Conservation (phyloP, 345 rosid genomes). For the Brassica cretica region DNA sequence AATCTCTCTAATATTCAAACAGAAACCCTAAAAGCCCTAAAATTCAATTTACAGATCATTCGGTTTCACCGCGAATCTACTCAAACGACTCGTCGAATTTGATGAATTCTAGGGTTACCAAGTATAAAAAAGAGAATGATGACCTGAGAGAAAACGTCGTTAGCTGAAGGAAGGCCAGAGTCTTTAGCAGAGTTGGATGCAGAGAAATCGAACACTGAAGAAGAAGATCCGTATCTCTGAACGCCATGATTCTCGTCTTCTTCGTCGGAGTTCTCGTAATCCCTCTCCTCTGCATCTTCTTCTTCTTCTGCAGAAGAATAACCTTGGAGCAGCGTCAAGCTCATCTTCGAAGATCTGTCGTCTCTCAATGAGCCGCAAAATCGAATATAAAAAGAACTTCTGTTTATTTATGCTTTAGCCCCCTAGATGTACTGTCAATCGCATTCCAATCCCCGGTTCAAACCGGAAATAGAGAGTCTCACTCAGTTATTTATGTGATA, state of each 20-base stretch:
- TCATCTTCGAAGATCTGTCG: slow-evolving; percentile 48
- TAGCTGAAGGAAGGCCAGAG: slow-evolving; percentile 82
- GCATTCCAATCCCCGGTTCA: background rate
- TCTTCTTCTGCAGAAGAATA: slow-evolving; percentile 87
- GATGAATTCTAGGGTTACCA: background rate
- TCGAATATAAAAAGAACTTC: slow-evolving; percentile 12
- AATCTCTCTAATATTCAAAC: background rate
- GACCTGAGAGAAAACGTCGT: slow-evolving; percentile 84
- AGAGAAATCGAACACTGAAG: slow-evolving; percentile 49
- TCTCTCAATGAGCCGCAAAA: slow-evolving; percentile 4
- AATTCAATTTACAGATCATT: background rate
- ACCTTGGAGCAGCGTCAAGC: slow-evolving; percentile 77
- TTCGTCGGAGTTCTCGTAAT: slow-evolving; percentile 46
- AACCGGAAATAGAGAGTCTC: background rate
- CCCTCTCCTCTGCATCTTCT: slow-evolving; percentile 51
- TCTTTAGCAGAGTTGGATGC: slow-evolving; percentile 36
- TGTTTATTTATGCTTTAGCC: slow-evolving; percentile 20
- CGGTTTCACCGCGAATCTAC: background rate
- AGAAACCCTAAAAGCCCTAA: background rate
- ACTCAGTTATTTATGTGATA: too few species aligned
- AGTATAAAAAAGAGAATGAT: background rate
- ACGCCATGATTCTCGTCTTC: slow-evolving; percentile 35
- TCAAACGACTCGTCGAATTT: background rate
- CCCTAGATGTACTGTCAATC: background rate
- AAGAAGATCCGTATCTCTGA: slow-evolving; percentile 40